phyloP scores from a whole-genome alignment of 1,284 basidiomycete species.

The Pseudozyma pruni region DNA sequence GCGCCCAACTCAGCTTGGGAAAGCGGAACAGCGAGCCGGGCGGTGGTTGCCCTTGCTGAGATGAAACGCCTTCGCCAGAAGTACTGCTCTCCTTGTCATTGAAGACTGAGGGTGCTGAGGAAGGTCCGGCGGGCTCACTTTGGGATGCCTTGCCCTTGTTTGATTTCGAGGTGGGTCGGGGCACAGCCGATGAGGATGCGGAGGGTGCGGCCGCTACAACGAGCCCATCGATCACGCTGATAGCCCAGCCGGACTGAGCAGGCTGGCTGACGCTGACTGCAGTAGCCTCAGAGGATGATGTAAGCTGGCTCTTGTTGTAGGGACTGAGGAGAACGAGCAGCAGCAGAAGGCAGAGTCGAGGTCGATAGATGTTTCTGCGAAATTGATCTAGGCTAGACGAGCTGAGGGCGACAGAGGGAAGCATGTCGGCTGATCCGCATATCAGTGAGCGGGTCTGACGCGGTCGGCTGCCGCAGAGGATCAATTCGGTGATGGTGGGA shows the following conservation, averaged over 20 bases:
- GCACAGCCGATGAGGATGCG: conserved; percentile 2
- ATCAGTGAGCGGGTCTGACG: not conserved
- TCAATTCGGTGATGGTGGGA: not conserved
- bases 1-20: conserved; percentile 42
- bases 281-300: conserved; percentile 3
- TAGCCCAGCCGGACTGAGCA: conserved; percentile 23
- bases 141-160: not conserved
- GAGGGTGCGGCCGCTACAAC: conserved; percentile 32
- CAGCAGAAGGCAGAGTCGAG: conserved; percentile 47
- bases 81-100: not conserved
- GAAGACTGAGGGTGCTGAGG: conserved; percentile 14
- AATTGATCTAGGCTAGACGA: conserved; percentile 48
- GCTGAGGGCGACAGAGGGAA: conserved; percentile 31
- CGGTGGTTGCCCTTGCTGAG: conserved; percentile 31
- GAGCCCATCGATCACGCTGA: conserved; percentile 43
- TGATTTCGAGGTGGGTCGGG: not conserved
- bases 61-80: not conserved
- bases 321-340: conserved; percentile 46
- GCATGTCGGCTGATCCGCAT: conserved; percentile 22
- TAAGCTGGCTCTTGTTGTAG: conserved; percentile 35
- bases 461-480: too few species aligned
- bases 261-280: conserved; percentile 30
- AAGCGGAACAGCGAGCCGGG: conserved; percentile 47
- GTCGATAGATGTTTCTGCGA: conserved; percentile 48
- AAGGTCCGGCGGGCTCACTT: conserved; percentile 7